These are phyloP conservation scores for Canna indica DNA, from an alignment of 176 grass and related monocot genomes.

Conservation along the genomic window DNA sequence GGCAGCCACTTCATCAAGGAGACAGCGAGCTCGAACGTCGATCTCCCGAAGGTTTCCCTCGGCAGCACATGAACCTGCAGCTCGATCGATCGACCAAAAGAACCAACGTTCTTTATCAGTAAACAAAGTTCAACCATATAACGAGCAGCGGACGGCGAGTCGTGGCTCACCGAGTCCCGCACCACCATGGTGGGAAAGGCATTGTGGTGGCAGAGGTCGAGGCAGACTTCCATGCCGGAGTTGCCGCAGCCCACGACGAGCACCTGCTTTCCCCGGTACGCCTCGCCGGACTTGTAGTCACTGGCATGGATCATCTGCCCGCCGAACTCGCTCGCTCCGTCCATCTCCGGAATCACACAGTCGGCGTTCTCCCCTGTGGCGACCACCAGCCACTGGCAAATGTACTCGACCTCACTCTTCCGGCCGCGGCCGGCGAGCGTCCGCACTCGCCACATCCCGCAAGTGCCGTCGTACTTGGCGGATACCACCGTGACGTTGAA, in stretches of 20 bases:
- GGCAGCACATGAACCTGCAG: slow-evolving; percentile 11
- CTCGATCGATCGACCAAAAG: background rate
- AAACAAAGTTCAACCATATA: too few relatives aligned
- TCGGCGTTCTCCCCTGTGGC: slow-evolving; percentile 2
- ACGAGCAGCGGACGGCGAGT: background rate
- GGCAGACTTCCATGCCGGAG: slow-evolving; percentile 12
- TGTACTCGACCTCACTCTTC: background rate
- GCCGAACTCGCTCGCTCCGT: background rate
- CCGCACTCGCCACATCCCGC: slow-evolving; percentile 5
- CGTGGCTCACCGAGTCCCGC: background rate
- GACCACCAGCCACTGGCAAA: slow-evolving; percentile 4
- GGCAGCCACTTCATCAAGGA: background rate
- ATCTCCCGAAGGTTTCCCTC: background rate
- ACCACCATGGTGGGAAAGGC: slow-evolving; percentile 8
- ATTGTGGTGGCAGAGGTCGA: slow-evolving; percentile 3
- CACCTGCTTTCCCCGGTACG: slow-evolving; percentile 6
- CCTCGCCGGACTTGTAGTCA: slow-evolving; percentile 6
- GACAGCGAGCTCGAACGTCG: background rate
- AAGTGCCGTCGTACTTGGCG: background rate
- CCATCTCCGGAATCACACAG: slow-evolving; percentile 5
- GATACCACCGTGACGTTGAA: background rate
- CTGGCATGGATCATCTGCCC: background rate
- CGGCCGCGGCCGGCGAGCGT: background rate
- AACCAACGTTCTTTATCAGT: too few relatives aligned
- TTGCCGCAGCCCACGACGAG: slow-evolving; percentile 8